Evolutionary conservation across 371 early-diverging fungal species (phyloP), one percentile per base, ranked within the genome.

Genomic region (Batkoa obscura): DNA sequence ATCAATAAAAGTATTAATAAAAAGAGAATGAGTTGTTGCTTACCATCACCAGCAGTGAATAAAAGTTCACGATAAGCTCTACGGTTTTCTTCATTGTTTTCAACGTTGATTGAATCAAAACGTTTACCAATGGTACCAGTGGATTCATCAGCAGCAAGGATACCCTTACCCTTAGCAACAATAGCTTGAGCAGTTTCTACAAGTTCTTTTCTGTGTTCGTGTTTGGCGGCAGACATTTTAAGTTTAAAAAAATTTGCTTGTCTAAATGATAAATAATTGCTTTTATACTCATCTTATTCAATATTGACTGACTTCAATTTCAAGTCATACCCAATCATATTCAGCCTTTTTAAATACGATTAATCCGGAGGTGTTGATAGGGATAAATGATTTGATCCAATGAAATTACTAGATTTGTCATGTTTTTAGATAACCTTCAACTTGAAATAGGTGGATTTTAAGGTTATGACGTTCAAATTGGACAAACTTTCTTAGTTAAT

Each of bases 101-200:
- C 69, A 45, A 80, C 74, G 31, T 55, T 58, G 65, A 74, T 69
- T 33, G 63, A 60, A 41, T 54, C 58, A 61, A 83, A 78, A 54
- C 75, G 74, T 62, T 75, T 76, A 36, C 72, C 79, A 43, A 81
- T 75, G 50, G 78, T 79, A 30, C 66, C 67, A 17, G 79, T 74
- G 50, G 71, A 75, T 65, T 83, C 83, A 58, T 83, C 81, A 60
- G 75, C 77, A 38, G 82, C 76, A n/a, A 62, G 62, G 59, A 69
- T 72, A 51, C 83, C 83, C 64, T 75, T 78, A 41, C 75, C 75
- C 38, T 69, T 63, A 50, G 74, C 73, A 15, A 75, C 70, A 34
- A 82, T 73, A 53, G 67, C 70, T 43, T 60, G 43, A 56, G 80
- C 80, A 52, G 58, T 74, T 52, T 61, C 55, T 42, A 60, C 63